Evolutionary conservation across 176 grass and related monocot genomes (phyloP).

Genomic region (Pharus latifolius): DNA sequence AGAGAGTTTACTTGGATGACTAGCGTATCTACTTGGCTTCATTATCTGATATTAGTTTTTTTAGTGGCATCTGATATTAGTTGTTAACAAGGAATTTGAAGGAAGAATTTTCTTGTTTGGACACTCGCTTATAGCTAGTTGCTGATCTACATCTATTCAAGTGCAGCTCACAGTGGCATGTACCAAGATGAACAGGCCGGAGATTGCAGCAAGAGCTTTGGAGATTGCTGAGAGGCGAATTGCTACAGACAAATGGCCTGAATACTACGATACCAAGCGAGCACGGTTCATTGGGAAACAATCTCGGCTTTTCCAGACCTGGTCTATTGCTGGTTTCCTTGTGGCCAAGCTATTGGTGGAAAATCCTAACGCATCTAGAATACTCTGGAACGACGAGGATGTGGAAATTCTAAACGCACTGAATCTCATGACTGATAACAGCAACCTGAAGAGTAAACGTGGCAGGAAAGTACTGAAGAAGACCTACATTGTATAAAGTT

Average conservation of each 20-base stretch:
- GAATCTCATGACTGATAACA: constrained; percentile 39
- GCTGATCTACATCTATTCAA: neutral
- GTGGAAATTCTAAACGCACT: constrained; percentile 67
- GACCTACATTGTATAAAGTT: constrained; percentile 52
- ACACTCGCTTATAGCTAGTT: neutral
- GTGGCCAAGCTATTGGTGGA: constrained; percentile 68
- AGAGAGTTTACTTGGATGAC: neutral
- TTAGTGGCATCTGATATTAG: neutral
- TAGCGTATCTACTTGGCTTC: neutral
- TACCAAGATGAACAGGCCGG: constrained; percentile 68
- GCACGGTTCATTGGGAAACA: constrained; percentile 68
- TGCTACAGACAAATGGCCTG: constrained; percentile 65
- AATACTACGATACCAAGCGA: constrained; percentile 81
- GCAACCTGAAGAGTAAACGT: constrained; percentile 29
- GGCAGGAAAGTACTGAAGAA: constrained; percentile 51
- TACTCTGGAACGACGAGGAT: constrained; percentile 71
- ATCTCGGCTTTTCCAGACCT: constrained; percentile 59
- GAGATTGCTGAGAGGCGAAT: constrained; percentile 64
- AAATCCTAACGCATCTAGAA: constrained; percentile 64
- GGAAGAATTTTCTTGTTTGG: too few relatives aligned
- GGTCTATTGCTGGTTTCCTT: constrained; percentile 76
- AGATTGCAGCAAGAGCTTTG: constrained; percentile 58
- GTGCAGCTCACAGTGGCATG: constrained; percentile 75
- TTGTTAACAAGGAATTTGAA: too few relatives aligned
- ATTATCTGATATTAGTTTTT: neutral